phyloP scores from a whole-genome alignment of 208 protist species.

The Lotmaria passim region DNA sequence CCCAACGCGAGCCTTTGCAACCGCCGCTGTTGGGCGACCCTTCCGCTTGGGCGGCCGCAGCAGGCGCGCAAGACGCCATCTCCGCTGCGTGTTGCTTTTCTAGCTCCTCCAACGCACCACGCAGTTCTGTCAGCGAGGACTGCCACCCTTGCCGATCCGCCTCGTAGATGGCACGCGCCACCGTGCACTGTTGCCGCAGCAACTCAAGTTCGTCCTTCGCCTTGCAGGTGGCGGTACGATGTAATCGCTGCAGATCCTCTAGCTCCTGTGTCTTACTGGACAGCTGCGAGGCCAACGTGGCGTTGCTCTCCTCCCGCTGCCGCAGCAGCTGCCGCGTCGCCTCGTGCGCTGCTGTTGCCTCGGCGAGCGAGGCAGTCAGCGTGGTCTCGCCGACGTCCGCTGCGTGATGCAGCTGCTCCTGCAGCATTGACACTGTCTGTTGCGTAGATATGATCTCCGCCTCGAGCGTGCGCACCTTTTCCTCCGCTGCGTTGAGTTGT shows the following conservation, averaged over 20 bases:
- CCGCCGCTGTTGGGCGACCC: neutral
- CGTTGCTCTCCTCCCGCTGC: neutral
- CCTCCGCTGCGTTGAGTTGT: neutral
- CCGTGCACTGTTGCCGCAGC: constrained; percentile 8
- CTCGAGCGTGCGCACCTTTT: neutral
- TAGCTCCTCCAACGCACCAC: neutral
- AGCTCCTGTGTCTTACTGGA: neutral
- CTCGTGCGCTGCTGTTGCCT: constrained; percentile 2
- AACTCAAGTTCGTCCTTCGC: constrained; percentile 12
- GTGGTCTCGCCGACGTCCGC: neutral
- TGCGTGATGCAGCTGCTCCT: neutral
- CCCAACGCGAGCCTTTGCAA: constrained; percentile 19
- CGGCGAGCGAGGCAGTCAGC: neutral
- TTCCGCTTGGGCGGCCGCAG: neutral
- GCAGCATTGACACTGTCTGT: neutral
- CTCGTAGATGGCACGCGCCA: constrained; percentile 9
- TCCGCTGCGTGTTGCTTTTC: neutral
- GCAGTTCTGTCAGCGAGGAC: constrained; percentile 15
- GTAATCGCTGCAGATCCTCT: constrained; percentile 1
- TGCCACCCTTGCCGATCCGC: constrained; percentile 15
- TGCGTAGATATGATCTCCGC: neutral
- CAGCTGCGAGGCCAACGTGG: constrained; percentile 2
- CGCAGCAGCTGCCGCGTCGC: neutral
- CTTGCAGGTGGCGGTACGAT: neutral
- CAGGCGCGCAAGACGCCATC: neutral